Evolutionary conservation across 208 protist genomes (phyloP).

Genomic region (Wallacemonas sp.): DNA sequence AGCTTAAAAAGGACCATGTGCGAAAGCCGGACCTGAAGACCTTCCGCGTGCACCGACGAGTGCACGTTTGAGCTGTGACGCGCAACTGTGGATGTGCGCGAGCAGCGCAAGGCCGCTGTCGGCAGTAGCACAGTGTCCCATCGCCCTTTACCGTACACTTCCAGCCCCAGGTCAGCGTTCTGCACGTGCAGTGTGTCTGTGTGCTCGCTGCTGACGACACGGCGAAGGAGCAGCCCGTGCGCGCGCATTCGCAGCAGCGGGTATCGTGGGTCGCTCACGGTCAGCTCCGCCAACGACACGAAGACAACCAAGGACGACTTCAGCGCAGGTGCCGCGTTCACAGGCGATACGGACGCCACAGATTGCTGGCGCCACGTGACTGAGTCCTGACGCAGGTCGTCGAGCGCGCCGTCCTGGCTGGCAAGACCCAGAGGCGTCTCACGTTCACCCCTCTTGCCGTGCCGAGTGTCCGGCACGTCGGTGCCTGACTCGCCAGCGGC

Average conservation of each 20-base stretch:
- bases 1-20: constrained; percentile 60
- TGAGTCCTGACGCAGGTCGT: constrained; percentile 1
- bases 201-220: constrained; percentile 11
- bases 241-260: constrained; percentile 46
- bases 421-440: not conserved
- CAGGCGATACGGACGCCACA: too few species aligned
- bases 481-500: not conserved
- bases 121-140: constrained; percentile 67
- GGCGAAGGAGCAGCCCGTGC: constrained; percentile 37
- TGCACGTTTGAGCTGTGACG: constrained; percentile 54
- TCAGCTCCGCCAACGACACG: constrained; percentile 41
- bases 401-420: too few species aligned
- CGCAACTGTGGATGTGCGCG: constrained; percentile 35
- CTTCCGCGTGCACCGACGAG: constrained; percentile 35
- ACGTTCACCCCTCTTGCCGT: too few species aligned
- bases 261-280: constrained; percentile 62
- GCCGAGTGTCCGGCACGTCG: too few species aligned
- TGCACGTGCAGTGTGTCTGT: constrained; percentile 27
- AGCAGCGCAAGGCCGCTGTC: constrained; percentile 28
- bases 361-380: too few species aligned
- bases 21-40: constrained; percentile 56
- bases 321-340: too few species aligned
- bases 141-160: constrained; percentile 68
- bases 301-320: constrained; percentile 28
- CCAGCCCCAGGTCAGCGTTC: constrained; percentile 31